Conservation (phyloP, 1,284 basidiomycete genomes). For the Malassezia caprae region DNA sequence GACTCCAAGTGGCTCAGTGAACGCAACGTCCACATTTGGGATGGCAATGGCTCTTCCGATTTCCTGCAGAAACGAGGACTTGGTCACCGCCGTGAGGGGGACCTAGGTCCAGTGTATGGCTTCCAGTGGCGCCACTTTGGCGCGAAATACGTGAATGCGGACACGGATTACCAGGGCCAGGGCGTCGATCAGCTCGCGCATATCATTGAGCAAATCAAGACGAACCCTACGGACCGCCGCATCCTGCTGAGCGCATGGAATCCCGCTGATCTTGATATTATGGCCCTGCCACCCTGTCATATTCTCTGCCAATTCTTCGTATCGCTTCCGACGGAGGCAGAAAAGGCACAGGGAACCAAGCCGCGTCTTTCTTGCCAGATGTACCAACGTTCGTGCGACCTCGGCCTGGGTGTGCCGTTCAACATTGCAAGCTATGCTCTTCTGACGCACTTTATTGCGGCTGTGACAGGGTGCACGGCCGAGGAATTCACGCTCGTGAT, state of each 20-base stretch:
- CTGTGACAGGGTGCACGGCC: slow-evolving; percentile 73
- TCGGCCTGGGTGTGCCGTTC: slow-evolving; percentile 85
- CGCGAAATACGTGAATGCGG: slow-evolving; percentile 71
- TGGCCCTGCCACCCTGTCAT: slow-evolving; percentile 97
- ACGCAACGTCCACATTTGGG: slow-evolving; percentile 94
- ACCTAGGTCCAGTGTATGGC: slow-evolving; percentile 91
- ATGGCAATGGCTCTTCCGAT: slow-evolving; percentile 80
- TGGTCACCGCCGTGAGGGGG: slow-evolving; percentile 72
- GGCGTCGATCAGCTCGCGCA: slow-evolving; percentile 87
- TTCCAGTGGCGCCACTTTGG: slow-evolving; percentile 99
- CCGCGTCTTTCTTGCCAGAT: slow-evolving; percentile 71
- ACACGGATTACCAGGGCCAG: slow-evolving; percentile 65
- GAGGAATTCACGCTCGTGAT: slow-evolving; percentile 81
- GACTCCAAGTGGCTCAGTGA: slow-evolving; percentile 67
- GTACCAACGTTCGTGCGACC: slow-evolving; percentile 94
- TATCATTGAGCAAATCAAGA: slow-evolving; percentile 80
- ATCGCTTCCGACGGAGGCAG: slow-evolving; percentile 59
- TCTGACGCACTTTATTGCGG: slow-evolving; percentile 90
- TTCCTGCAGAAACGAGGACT: slow-evolving; percentile 79
- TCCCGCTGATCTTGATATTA: slow-evolving; percentile 75
- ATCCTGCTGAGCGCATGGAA: slow-evolving; percentile 97
- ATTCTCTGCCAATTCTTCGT: slow-evolving; percentile 99
- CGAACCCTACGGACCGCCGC: slow-evolving; percentile 86
- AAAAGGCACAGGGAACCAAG: slow-evolving; percentile 11
- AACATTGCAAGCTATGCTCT: slow-evolving; percentile 97